These are phyloP conservation scores for Ceratocystis eucalypticola DNA, from an alignment of 2,329 filamentous ascomycete species.

Conservation along the genomic window DNA sequence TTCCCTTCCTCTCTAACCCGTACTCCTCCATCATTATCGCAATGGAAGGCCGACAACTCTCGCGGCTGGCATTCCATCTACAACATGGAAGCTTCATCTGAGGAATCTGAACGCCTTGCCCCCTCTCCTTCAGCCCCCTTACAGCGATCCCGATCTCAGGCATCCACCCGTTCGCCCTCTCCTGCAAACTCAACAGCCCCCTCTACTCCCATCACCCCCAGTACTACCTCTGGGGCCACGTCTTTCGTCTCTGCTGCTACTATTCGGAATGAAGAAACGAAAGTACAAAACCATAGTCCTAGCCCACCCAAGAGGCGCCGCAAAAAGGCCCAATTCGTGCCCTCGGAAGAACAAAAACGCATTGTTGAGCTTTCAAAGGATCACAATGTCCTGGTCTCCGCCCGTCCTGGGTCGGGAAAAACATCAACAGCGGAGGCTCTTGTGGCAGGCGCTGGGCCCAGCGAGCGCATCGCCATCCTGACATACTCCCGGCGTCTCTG, in stretches of 20 bases:
- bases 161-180: not conserved
- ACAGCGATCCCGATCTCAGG: not conserved
- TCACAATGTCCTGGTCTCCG: slow-evolving; percentile 26
- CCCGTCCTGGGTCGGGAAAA: slow-evolving; percentile 26
- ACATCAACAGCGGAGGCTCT: slow-evolving; percentile 26
- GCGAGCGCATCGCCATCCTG: slow-evolving; percentile 21
- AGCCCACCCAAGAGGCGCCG: not conserved
- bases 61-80: not conserved
- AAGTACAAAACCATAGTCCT: not conserved
- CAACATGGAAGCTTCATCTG: not conserved
- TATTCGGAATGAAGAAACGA: not conserved
- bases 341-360: slow-evolving; percentile 23
- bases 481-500: slow-evolving; percentile 25
- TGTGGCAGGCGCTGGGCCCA: slow-evolving; percentile 21
- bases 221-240: not conserved
- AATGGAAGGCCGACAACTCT: not conserved
- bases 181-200: not conserved
- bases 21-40: not conserved
- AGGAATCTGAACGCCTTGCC: not conserved
- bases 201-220: not conserved
- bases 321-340: slow-evolving; percentile 1
- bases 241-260: not conserved
- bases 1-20: not conserved
- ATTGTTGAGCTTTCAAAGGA: slow-evolving; percentile 22
- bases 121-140: not conserved